A percentile compares a stretch with the other conserved stretches of the same genome.
phyloP scores from a whole-genome alignment of 2,329 filamentous ascomycete species.

The Dactylellina leptospora region DNA sequence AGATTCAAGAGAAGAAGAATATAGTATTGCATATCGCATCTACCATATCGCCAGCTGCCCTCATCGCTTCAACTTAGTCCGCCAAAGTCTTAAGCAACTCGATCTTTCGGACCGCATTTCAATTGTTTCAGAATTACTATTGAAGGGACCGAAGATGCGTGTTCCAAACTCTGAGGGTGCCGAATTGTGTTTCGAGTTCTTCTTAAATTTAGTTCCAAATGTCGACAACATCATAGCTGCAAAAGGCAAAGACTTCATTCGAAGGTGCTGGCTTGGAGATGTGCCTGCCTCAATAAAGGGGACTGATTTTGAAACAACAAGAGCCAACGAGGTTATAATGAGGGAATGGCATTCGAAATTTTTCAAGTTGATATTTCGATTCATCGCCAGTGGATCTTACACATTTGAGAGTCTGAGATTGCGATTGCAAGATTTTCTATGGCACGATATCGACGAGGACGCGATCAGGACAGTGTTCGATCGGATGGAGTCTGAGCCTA shows the following conservation, averaged over 20 bases:
- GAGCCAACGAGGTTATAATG: too few relatives aligned
- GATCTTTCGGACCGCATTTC: not conserved
- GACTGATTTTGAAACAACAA: too few relatives aligned
- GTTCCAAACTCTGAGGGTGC: too few relatives aligned
- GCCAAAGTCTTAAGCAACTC: not conserved
- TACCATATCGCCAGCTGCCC: not conserved
- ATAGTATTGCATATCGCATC: not conserved
- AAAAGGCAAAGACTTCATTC: not conserved
- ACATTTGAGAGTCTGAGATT: too few relatives aligned
- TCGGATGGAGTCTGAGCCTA: too few relatives aligned
- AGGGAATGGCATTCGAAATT: too few relatives aligned
- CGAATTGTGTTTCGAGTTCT: not conserved
- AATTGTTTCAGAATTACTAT: not conserved
- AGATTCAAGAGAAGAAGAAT: not conserved
- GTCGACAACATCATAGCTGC: not conserved
- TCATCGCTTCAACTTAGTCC: not conserved
- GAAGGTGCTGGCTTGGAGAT: not conserved
- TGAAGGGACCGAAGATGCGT: too few relatives aligned
- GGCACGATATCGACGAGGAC: too few relatives aligned
- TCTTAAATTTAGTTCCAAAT: conserved; percentile 2
- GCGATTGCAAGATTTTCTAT: too few relatives aligned
- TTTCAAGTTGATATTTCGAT: too few relatives aligned
- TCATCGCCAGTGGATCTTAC: too few relatives aligned
- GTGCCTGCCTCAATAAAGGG: not conserved
- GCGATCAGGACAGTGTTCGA: too few relatives aligned